phyloP scores from a whole-genome alignment of 2,329 filamentous ascomycete species.

The Pseudogymnoascus sp. region DNA sequence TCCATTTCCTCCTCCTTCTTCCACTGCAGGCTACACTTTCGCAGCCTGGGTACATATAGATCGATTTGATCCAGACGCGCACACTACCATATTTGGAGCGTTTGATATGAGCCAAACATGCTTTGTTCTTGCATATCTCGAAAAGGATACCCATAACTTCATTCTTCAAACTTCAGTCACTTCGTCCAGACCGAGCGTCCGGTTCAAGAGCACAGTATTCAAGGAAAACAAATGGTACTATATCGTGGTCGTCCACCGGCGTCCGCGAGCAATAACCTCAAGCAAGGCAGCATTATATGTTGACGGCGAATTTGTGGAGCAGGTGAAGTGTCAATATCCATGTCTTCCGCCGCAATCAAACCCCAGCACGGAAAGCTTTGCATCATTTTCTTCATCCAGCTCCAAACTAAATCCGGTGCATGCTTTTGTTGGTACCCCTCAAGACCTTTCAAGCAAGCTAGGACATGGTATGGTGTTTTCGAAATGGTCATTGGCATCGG shows the following conservation, averaged over 20 bases:
- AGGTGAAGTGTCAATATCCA: constrained; percentile 83
- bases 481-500: constrained; percentile 82
- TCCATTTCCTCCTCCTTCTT: constrained; percentile 70
- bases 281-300: constrained; percentile 84
- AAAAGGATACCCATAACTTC: constrained; percentile 86
- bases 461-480: constrained; percentile 67
- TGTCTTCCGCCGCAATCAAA: constrained; percentile 58
- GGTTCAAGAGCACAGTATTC: constrained; percentile 80
- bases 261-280: constrained; percentile 56
- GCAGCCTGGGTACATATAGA: constrained; percentile 85
- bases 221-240: constrained; percentile 81
- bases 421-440: constrained; percentile 86
- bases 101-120: constrained; percentile 89
- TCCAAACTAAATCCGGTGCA: constrained; percentile 63
- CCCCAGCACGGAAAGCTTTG: constrained; percentile 57
- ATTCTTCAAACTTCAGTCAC: constrained; percentile 93
- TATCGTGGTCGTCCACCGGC: constrained; percentile 76
- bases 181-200: constrained; percentile 76
- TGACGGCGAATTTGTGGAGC: constrained; percentile 88
- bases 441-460: constrained; percentile 69
- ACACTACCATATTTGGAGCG: constrained; percentile 92
- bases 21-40: constrained; percentile 77
- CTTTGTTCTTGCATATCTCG: constrained; percentile 87
- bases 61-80: constrained; percentile 70
- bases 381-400: constrained; percentile 53